A percentile compares a stretch with the other conserved stretches of the same genome.
Conservation (phyloP, 2,329 filamentous ascomycete species). For the Falciphora oryzae region DNA sequence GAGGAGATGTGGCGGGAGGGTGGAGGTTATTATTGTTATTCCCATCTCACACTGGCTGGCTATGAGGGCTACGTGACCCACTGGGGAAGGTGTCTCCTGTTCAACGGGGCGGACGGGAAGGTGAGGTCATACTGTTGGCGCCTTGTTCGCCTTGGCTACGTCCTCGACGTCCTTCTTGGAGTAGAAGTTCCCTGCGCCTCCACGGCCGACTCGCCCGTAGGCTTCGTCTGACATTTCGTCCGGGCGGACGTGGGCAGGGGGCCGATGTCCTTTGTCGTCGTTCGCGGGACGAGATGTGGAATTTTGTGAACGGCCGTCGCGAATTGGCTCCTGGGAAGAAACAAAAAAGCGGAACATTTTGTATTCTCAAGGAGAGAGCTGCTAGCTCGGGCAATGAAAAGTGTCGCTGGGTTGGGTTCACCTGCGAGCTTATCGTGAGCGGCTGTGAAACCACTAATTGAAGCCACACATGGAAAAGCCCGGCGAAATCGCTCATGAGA, state of each 20-base stretch:
- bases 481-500: no score
- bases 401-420: background rate
- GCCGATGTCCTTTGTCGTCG: no score
- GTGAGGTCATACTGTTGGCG: background rate
- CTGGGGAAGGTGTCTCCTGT: background rate
- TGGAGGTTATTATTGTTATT: background rate
- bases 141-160: slow-evolving; percentile 20
- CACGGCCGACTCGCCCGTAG: slow-evolving; percentile 50
- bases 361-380: no score
- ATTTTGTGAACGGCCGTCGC: no score
- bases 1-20: background rate
- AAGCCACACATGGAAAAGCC: background rate
- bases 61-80: background rate
- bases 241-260: background rate
- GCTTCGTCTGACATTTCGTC: slow-evolving; percentile 32
- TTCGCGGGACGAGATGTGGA: no score
- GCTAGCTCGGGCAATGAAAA: background rate
- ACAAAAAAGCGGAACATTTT: slow-evolving; percentile 2
- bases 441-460: background rate
- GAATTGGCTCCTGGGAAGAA: no score
- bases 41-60: no score
- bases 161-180: slow-evolving; percentile 46
- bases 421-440: background rate
- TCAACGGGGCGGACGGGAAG: background rate
- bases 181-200: slow-evolving; percentile 60